Evolutionary conservation across 352 stramenopile genomes (phyloP).

Genomic region (Lagenidium giganteum): DNA sequence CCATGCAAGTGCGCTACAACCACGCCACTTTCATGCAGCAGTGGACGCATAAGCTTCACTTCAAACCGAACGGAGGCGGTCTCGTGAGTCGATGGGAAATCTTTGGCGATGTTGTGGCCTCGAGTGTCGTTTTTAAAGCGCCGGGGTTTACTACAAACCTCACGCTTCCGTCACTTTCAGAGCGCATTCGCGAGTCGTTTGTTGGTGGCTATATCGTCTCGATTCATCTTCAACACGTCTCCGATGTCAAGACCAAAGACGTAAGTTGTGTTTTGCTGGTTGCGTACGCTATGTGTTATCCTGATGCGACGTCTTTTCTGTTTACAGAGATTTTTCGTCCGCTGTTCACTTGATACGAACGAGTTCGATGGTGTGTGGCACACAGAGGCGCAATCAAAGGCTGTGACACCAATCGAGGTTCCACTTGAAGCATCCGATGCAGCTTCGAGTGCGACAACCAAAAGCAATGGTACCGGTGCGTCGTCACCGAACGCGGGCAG

Average conservation of each 20-base stretch:
- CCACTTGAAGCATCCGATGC: slow-evolving; percentile 10
- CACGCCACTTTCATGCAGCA: slow-evolving; percentile 86
- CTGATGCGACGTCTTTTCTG: neutral
- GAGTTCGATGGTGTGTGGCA: slow-evolving; percentile 83
- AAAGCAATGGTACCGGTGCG: too few relatives aligned
- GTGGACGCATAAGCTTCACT: slow-evolving; percentile 83
- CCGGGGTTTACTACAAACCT: slow-evolving; percentile 77
- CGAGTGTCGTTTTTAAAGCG: slow-evolving; percentile 79
- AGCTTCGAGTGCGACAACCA: slow-evolving; percentile 1
- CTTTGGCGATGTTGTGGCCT: slow-evolving; percentile 82
- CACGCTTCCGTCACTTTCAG: slow-evolving; percentile 67
- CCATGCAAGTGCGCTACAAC: slow-evolving; percentile 79
- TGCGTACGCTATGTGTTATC: neutral
- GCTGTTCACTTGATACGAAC: slow-evolving; percentile 80
- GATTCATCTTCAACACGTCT: slow-evolving; percentile 56
- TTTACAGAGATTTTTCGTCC: slow-evolving; percentile 68
- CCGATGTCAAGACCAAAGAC: slow-evolving; percentile 25
- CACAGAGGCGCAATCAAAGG: slow-evolving; percentile 69
- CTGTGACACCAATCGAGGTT: slow-evolving; percentile 35
- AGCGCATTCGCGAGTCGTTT: slow-evolving; percentile 81
- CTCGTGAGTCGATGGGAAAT: slow-evolving; percentile 78
- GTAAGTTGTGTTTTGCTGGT: neutral
- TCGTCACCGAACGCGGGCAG: neutral
- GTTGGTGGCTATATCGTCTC: slow-evolving; percentile 77
- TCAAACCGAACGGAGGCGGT: slow-evolving; percentile 44